Conservation (phyloP, 2,329 filamentous ascomycete species). For the Penicillium sp. region DNA sequence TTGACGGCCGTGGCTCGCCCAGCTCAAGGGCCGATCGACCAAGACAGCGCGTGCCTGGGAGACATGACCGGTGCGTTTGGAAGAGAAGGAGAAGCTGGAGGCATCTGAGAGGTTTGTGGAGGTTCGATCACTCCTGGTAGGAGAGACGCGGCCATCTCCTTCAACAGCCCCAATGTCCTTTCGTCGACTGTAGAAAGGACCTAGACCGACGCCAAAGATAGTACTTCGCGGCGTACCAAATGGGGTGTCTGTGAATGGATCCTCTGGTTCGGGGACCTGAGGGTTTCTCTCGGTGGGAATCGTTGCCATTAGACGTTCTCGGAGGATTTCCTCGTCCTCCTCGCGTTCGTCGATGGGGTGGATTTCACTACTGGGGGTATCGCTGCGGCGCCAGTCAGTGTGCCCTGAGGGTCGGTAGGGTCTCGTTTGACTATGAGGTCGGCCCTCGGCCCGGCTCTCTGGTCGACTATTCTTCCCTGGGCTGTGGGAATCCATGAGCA, state of each 20-base stretch:
- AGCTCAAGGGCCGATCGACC: constrained; percentile 23
- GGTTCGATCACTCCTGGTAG: constrained; percentile 55
- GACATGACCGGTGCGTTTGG: constrained; percentile 21
- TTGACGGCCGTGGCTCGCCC: constrained; percentile 24
- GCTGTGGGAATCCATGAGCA: constrained; percentile 42
- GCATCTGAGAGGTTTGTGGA: constrained; percentile 56
- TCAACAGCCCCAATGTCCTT: constrained; percentile 16
- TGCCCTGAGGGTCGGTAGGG: constrained; percentile 44
- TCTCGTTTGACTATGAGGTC: constrained; percentile 35
- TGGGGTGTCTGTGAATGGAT: constrained; percentile 29
- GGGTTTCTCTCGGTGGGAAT: constrained; percentile 13
- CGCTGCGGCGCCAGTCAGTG: constrained; percentile 50
- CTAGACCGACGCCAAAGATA: constrained; percentile 23
- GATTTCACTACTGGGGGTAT: constrained; percentile 55
- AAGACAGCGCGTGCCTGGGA: constrained; percentile 18
- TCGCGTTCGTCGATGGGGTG: constrained; percentile 63
- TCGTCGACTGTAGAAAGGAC: constrained; percentile 23
- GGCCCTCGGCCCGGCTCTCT: constrained; percentile 33
- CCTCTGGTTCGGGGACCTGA: constrained; percentile 15
- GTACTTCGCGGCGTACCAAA: constrained; percentile 29
- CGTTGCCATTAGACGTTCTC: constrained; percentile 22
- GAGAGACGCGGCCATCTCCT: constrained; percentile 42
- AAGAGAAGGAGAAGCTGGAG: constrained; percentile 46
- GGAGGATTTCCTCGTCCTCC: constrained; percentile 51
- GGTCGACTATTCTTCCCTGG: too few species aligned